A percentile compares a stretch with the other conserved stretches of the same genome.
These are phyloP conservation scores for Ceratobasidium sp. DNA, from an alignment of 1,284 basidiomycete genomes.

Conservation along the genomic window DNA sequence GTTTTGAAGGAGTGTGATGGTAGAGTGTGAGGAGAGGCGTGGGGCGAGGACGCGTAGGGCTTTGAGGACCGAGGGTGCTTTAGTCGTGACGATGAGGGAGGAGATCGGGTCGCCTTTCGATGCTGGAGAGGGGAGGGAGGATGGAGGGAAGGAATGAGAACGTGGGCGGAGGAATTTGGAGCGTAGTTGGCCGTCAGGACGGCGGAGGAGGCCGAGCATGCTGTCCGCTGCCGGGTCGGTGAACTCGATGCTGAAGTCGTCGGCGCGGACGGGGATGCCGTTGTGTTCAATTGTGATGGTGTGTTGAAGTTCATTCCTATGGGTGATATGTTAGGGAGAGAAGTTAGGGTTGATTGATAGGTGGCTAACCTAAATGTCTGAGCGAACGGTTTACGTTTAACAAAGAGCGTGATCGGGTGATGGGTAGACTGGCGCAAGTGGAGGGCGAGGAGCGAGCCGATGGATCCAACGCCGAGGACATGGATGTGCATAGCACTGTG, in stretches of 20 bases:
- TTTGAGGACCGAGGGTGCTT: conserved; percentile 75
- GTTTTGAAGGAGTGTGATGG: conserved; percentile 92
- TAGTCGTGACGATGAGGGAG: conserved; percentile 86
- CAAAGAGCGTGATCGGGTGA: conserved; percentile 76
- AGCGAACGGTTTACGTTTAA: conserved; percentile 65
- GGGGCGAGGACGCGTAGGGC: conserved; percentile 74
- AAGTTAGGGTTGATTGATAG: background rate
- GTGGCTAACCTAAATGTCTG: conserved; percentile 52
- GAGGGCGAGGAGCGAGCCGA: conserved; percentile 85
- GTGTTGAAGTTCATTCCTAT: conserved; percentile 44
- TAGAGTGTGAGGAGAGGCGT: conserved; percentile 77
- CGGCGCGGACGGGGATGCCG: conserved; percentile 62
- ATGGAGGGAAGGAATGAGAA: background rate
- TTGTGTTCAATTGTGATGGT: conserved; percentile 56
- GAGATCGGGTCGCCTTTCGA: conserved; percentile 64
- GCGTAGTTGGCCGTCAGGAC: conserved; percentile 43
- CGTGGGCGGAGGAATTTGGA: conserved; percentile 39
- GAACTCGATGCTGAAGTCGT: conserved; percentile 49
- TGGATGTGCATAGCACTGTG: conserved; percentile 73
- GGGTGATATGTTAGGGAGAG: background rate
- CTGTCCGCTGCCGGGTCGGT: conserved; percentile 33
- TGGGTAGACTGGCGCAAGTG: conserved; percentile 77
- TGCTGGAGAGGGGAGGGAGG: conserved; percentile 11
- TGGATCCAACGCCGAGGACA: conserved; percentile 81
- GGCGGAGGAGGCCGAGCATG: conserved; percentile 29